Base-by-base conservation (phyloP, 495 filamentous ascomycete genomes). In the Hypoxylon trugodes region DNA sequence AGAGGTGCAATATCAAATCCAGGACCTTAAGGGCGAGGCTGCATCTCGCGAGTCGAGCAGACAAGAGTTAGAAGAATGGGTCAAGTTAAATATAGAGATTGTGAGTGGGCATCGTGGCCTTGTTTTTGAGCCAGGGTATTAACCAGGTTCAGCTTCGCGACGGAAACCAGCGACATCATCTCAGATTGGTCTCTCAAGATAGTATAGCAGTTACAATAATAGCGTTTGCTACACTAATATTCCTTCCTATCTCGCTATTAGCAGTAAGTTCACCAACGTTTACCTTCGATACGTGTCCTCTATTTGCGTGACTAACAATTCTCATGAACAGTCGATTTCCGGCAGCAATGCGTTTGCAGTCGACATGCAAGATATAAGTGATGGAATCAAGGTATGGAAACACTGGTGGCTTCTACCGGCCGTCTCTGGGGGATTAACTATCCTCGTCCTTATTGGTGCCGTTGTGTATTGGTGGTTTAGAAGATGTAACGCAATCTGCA, bases 241-340 rank as follows among this genome's bases (percentile, higher is more conserved):
- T 60, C 21, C 56, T 51, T 6, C 56, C 56, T 0, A 32, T 51
- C 6, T 36, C 37, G 5, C 8, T 60, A 18, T 28, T 60, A 43
- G 46, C 46, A 19, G 56, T 60, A 21, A 60, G 56, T 37, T 10
- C n/a, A 10, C 40, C 21, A 26, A 3, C 12, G n/a, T n/a, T 25
- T 22, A 26, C 15, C 41, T n/a, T 45, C 6, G 12, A 28, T 16
- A 45, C 22, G n/a, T 45, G 21, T n/a, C n/a, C n/a, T n/a, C n/a
- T n/a, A n/a, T n/a, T n/a, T n/a, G n/a, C n/a, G n/a, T n/a, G n/a
- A n/a, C n/a, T n/a, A n/a, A n/a, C n/a, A n/a, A n/a, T n/a, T n/a
- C n/a, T n/a, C n/a, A n/a, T n/a, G n/a, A n/a, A n/a, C 45, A 59
- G 56, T 43, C 56, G 13, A 61, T 61, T 1, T 52, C 48, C 12